Conservation (phyloP, 75 land plant genomes). For the Isoetes taiwanensis region DNA sequence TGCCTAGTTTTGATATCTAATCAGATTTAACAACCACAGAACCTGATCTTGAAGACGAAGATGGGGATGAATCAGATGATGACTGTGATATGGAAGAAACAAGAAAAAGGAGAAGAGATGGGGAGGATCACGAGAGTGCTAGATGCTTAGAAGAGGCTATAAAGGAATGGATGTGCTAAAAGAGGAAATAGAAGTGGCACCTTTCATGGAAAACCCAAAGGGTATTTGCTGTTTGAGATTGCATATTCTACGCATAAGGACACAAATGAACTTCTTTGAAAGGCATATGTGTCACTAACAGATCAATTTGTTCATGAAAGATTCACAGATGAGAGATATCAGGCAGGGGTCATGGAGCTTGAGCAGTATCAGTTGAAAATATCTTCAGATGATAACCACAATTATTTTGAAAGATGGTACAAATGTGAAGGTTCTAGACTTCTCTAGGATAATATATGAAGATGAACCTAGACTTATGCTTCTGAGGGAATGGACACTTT, state of each 20-base stretch:
- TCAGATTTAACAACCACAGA: too few species aligned
- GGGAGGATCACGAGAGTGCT: too few species aligned
- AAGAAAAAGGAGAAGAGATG: too few species aligned
- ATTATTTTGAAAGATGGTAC: slow-evolving; percentile 90
- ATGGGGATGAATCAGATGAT: too few species aligned
- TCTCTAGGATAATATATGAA: slow-evolving; percentile 67
- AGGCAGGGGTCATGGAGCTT: slow-evolving; percentile 72
- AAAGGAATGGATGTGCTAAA: too few species aligned
- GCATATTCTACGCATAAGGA: slow-evolving; percentile 68
- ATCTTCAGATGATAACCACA: slow-evolving; percentile 51
- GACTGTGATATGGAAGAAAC: too few species aligned
- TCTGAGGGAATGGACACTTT: slow-evolving; percentile 80
- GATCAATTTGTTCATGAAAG: slow-evolving; percentile 96
- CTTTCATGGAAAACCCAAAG: too few species aligned
- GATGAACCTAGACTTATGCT: slow-evolving; percentile 93
- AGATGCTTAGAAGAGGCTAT: too few species aligned
- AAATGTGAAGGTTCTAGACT: slow-evolving; percentile 63
- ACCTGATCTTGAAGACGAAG: too few species aligned
- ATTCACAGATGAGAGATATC: slow-evolving; percentile 76
- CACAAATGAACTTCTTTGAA: slow-evolving; percentile 85
- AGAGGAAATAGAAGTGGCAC: too few species aligned
- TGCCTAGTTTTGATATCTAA: too few species aligned
- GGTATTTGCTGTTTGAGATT: slow-evolving; percentile 83
- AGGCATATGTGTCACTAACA: slow-evolving; percentile 85
- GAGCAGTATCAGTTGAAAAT: slow-evolving; percentile 68